Evolutionary conservation across 495 filamentous ascomycete genomes (phyloP).

Genomic region (Daldinia vernicosa): DNA sequence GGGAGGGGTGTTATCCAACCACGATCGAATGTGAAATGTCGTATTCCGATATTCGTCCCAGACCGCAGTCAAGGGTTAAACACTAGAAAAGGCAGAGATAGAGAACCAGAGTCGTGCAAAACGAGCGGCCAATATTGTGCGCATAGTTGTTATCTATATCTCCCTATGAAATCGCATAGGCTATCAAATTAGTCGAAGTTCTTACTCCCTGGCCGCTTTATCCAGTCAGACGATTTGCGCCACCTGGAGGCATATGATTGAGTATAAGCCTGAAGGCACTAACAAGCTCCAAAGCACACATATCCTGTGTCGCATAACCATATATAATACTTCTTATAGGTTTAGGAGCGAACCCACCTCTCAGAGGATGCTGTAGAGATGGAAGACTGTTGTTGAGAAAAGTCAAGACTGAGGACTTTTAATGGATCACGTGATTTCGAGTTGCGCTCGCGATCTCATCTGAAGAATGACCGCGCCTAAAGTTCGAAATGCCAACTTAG

Average conservation of each 20-base stretch:
- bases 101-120: conserved; percentile 18
- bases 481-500: background rate
- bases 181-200: background rate
- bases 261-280: conserved; percentile 2
- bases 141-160: conserved; percentile 11
- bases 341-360: background rate
- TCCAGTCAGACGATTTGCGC: conserved; percentile 30
- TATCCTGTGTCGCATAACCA: conserved; percentile 24
- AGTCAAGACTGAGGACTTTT: background rate
- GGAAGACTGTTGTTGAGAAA: conserved; percentile 1
- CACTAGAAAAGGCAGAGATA: conserved; percentile 3
- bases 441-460: conserved; percentile 26
- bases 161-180: conserved; percentile 18
- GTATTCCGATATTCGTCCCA: conserved; percentile 33
- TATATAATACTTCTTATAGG: background rate
- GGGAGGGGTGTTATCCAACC: conserved; percentile 46
- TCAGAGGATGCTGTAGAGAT: conserved; percentile 8
- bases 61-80: conserved; percentile 8
- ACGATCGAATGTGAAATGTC: conserved; percentile 38
- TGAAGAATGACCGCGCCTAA: conserved; percentile 17
- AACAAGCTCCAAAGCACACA: background rate
- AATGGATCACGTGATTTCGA: conserved; percentile 36
- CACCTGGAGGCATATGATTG: conserved; percentile 29
- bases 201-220: background rate
- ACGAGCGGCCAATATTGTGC: conserved; percentile 13